Percentiles rank a stretch among this genome's conserved stretches.
phyloP scores from a whole-genome alignment of 805 yeast genomes.

The Soucietia sequanensis region DNA sequence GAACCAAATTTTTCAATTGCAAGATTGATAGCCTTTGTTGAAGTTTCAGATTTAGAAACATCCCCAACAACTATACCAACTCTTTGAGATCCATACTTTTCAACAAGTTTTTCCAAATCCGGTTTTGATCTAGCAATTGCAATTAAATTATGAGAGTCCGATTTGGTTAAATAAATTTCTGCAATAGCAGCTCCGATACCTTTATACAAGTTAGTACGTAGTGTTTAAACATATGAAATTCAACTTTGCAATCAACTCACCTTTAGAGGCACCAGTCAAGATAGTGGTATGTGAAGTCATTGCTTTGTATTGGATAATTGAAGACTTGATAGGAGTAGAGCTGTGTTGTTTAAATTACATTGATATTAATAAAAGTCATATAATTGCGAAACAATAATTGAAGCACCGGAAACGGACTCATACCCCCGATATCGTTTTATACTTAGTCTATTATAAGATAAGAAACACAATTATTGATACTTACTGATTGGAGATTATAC shows the following conservation, averaged over 20 bases:
- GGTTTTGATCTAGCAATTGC: slow-evolving; percentile 71
- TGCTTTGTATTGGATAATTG: too few species aligned
- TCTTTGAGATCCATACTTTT: slow-evolving; percentile 45
- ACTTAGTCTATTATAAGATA: too few species aligned
- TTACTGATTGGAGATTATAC: too few species aligned
- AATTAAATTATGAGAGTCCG: slow-evolving; percentile 44
- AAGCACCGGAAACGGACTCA: too few species aligned
- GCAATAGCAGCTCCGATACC: slow-evolving; percentile 86
- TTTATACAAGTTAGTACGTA: slow-evolving; percentile 8
- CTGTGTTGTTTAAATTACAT: too few species aligned
- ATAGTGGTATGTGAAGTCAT: slow-evolving; percentile 29
- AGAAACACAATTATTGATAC: too few species aligned
- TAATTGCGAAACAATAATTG: too few species aligned
- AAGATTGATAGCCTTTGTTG: slow-evolving; percentile 37
- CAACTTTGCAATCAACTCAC: too few species aligned
- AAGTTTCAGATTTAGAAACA: slow-evolving; percentile 43
- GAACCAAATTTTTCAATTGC: slow-evolving; percentile 53
- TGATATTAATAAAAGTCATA: too few species aligned
- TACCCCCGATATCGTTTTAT: too few species aligned
- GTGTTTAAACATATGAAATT: not conserved
- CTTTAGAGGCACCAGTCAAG: slow-evolving; percentile 66
- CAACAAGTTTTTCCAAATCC: slow-evolving; percentile 42
- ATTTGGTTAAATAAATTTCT: slow-evolving; percentile 41
- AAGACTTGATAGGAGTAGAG: too few species aligned
- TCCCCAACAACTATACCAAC: slow-evolving; percentile 61